Evolutionary conservation across 176 grass and related monocot species (phyloP).

Genomic region (Ananas comosus): DNA sequence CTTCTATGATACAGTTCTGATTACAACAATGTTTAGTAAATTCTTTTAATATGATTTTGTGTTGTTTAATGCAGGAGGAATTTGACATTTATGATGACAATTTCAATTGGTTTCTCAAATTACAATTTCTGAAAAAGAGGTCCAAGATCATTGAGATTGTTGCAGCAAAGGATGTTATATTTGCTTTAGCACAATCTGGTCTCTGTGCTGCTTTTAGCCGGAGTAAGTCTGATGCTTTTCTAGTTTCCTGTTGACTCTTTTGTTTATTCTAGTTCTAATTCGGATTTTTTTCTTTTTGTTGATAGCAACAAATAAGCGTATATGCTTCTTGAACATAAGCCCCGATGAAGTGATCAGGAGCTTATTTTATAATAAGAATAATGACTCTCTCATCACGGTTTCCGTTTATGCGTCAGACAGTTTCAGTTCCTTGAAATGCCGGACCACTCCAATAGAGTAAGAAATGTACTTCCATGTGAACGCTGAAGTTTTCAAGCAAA

Average conservation of each 20-base stretch:
- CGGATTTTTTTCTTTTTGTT: not conserved
- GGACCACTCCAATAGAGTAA: conserved; percentile 82
- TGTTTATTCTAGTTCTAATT: conserved; percentile 26
- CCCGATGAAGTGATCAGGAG: not conserved
- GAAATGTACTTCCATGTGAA: conserved; percentile 4
- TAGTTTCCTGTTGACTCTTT: not conserved
- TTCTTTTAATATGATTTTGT: not conserved
- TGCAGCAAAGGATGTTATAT: conserved; percentile 72
- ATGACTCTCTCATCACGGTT: not conserved
- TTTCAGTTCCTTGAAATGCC: conserved; percentile 69
- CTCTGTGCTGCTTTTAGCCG: conserved; percentile 66
- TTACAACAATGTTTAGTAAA: not conserved
- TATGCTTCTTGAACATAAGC: not conserved
- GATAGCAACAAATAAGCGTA: not conserved
- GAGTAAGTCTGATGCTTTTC: conserved; percentile 31
- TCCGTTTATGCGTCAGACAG: conserved; percentile 64
- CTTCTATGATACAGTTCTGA: not conserved
- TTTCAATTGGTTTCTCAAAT: conserved; percentile 33
- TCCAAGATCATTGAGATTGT: conserved; percentile 78
- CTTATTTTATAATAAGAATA: not conserved
- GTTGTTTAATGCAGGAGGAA: conserved; percentile 51
- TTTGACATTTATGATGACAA: conserved; percentile 48
- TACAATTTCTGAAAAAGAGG: conserved; percentile 55
- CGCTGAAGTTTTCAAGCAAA: not conserved
- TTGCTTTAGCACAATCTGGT: conserved; percentile 60